phyloP scores from a whole-genome alignment of 305 asterid genomes.

The Euphrasia arctica region DNA sequence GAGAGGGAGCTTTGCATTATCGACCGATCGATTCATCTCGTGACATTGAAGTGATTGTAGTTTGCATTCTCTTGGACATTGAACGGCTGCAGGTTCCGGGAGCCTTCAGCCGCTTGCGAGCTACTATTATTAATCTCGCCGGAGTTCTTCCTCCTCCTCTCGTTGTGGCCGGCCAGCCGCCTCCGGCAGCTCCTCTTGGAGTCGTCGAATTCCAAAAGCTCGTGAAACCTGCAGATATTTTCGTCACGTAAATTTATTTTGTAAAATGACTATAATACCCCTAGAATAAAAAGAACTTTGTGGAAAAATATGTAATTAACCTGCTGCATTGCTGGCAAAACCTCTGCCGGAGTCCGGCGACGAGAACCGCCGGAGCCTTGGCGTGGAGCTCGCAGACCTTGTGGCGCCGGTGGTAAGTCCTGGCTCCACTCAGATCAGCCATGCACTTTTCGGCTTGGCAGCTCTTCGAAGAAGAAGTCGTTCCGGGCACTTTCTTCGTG shows the following conservation, averaged over 20 bases:
- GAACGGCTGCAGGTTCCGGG: slow-evolving; percentile 16
- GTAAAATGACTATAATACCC: no score
- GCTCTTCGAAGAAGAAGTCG: slow-evolving; percentile 35
- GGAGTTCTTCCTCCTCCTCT: slow-evolving; percentile 60
- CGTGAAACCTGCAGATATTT: slow-evolving; percentile 53
- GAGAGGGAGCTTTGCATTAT: slow-evolving; percentile 57
- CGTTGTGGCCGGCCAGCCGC: slow-evolving; percentile 79
- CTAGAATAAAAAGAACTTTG: no score
- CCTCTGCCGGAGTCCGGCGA: slow-evolving; percentile 74
- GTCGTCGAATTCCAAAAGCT: slow-evolving; percentile 66
- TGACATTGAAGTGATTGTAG: slow-evolving; percentile 46
- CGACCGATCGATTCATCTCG: slow-evolving; percentile 20
- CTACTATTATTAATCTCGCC: slow-evolving; percentile 7
- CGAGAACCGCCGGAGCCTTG: slow-evolving; percentile 58
- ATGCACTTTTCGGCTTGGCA: slow-evolving; percentile 76
- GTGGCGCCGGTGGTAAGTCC: slow-evolving; percentile 74
- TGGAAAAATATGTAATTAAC: slow-evolving; percentile 21
- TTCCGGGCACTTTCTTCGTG: slow-evolving; percentile 29
- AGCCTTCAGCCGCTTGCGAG: slow-evolving; percentile 32
- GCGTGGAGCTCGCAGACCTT: slow-evolving; percentile 82
- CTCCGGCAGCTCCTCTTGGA: slow-evolving; percentile 75
- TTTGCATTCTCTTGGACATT: slow-evolving; percentile 39
- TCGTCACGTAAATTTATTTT: no score
- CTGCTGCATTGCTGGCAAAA: slow-evolving; percentile 96
- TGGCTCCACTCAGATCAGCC: slow-evolving; percentile 59